phyloP scores from a whole-genome alignment of 345 rosid species.

The Brassica juncea region DNA sequence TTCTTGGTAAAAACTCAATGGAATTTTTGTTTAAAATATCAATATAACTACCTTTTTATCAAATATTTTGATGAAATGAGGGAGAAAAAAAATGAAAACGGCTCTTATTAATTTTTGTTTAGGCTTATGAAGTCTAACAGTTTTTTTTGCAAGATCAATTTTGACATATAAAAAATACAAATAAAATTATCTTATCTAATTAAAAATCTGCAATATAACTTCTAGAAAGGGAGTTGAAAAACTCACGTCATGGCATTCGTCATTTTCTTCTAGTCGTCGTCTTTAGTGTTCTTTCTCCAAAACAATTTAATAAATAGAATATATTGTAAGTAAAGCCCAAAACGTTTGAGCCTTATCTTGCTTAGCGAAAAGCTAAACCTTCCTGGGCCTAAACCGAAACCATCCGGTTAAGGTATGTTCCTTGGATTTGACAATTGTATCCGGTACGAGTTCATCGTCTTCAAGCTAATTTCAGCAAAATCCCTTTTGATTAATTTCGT shows the following conservation, averaged over 20 bases:
- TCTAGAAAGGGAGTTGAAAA: neutral
- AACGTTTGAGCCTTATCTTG: neutral
- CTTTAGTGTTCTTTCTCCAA: neutral
- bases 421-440: neutral
- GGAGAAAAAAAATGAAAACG: neutral
- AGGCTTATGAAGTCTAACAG: neutral
- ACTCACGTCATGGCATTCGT: neutral
- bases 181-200: neutral
- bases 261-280: neutral
- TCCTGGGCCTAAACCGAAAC: slow-evolving; percentile 17
- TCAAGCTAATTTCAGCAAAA: neutral
- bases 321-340: neutral
- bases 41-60: neutral
- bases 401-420: neutral
- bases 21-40: neutral
- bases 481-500: neutral
- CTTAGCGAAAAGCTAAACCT: neutral
- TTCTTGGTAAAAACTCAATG: neutral
- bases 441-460: neutral
- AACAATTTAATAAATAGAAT: neutral
- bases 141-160: neutral
- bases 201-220: neutral
- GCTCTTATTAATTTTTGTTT: neutral
- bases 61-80: neutral
- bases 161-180: neutral